Conservation (phyloP, 805 yeast genomes). For the Ogataea henricii region DNA sequence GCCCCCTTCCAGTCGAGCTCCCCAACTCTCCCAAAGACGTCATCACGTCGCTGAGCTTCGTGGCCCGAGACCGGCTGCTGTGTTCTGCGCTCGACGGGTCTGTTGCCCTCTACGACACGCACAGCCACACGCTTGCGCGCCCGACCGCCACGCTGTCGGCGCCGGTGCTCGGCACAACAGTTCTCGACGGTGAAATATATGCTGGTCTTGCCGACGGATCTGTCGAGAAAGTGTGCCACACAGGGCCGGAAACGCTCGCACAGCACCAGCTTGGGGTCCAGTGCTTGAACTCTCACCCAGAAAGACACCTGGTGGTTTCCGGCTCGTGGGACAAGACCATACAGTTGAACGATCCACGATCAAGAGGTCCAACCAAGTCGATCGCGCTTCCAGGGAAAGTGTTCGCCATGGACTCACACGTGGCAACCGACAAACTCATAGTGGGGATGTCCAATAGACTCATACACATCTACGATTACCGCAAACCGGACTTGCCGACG, state of each 20-base stretch:
- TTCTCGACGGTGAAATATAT: constrained; percentile 9
- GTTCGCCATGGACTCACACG: constrained; percentile 57
- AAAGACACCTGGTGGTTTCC: constrained; percentile 42
- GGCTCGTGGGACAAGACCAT: constrained; percentile 66
- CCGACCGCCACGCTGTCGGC: constrained; percentile 9
- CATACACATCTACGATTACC: constrained; percentile 56
- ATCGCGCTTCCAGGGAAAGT: constrained; percentile 49
- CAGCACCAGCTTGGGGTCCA: constrained; percentile 45
- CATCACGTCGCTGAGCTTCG: constrained; percentile 15
- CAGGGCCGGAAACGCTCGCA: neutral
- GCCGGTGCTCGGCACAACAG: constrained; percentile 17
- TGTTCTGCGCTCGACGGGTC: constrained; percentile 22
- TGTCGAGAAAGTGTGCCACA: constrained; percentile 42
- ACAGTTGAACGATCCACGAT: constrained; percentile 47
- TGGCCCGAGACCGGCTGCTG: constrained; percentile 1
- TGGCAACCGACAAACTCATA: constrained; percentile 38
- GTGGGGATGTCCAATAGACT: constrained; percentile 56
- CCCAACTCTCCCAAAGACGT: constrained; percentile 16
- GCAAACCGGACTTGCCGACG: constrained; percentile 16
- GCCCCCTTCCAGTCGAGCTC: constrained; percentile 14
- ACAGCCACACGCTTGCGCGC: constrained; percentile 1
- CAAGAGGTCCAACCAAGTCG: constrained; percentile 22
- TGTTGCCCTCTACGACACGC: constrained; percentile 13
- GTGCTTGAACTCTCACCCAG: constrained; percentile 30
- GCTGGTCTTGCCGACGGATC: constrained; percentile 56